Evolutionary conservation across 371 early-diverging fungal species (phyloP).

Genomic region (Sporodiniella umbellata): DNA sequence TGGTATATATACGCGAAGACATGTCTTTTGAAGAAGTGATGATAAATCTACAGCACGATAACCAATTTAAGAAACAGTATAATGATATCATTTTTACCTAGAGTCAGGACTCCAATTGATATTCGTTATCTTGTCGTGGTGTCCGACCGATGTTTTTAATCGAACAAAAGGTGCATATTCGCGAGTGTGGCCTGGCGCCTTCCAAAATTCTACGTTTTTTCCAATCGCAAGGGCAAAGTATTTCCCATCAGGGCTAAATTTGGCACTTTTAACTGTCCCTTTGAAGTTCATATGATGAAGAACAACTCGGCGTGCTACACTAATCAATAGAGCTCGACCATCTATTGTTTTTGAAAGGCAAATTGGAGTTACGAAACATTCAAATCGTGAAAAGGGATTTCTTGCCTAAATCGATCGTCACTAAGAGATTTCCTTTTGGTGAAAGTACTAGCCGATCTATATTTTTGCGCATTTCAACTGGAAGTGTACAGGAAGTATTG

Average conservation of each 20-base stretch:
- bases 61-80: not conserved
- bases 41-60: conserved; percentile 64
- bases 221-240: conserved; percentile 86
- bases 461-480: conserved; percentile 89
- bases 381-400: not conserved
- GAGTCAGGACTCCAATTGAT: conserved; percentile 89
- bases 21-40: conserved; percentile 88
- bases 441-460: conserved; percentile 87
- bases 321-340: conserved; percentile 86
- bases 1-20: conserved; percentile 80
- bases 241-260: conserved; percentile 80
- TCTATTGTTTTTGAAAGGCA: too few relatives aligned
- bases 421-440: conserved; percentile 82
- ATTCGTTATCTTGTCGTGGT: conserved; percentile 85
- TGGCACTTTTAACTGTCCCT: conserved; percentile 69
- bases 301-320: conserved; percentile 77
- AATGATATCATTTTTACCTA: conserved; percentile 22
- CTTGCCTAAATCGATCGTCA: conserved; percentile 88
- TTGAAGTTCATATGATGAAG: conserved; percentile 90
- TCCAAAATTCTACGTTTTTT: conserved; percentile 89
- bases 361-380: too few relatives aligned
- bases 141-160: conserved; percentile 75
- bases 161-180: conserved; percentile 93
- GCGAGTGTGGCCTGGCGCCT: conserved; percentile 84
- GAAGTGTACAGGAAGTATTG: conserved; percentile 89